Base-by-base conservation (phyloP, 2,329 filamentous ascomycete species). In the Coniochaeta sp. region DNA sequence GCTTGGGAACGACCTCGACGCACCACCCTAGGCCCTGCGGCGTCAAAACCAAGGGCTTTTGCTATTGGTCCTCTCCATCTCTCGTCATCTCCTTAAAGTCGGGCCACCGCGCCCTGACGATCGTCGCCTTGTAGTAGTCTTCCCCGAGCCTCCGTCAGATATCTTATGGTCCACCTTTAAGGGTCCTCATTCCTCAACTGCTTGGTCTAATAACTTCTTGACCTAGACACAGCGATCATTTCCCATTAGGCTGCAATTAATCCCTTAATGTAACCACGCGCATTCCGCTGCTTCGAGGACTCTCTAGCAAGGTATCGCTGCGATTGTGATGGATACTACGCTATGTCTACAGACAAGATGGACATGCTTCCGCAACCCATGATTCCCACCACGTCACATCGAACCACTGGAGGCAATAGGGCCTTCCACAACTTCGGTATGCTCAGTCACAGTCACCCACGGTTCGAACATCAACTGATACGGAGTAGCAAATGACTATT, bases 391-490 rank as follows among this genome's bases (percentile, higher is more conserved):
- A 69, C 61, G 71, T 40, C 74, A 75, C 60, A 47, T 7, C 19
- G 24, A 26, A 87, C 84, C 1, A 76, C 78, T 59, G 86, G 86
- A 64, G 85, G 86, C 61, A 89, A 89, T 69, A 80, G 83, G 63
- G 87, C 87, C 50, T 90, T 89, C 71, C 85, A 89, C 75, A 90
- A 90, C 72, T 90, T 89, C 71, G 68, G 65, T 28, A 75, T 47
- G 43, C 16, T 26, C 22, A 26, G 1, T 26, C 12, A 24, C 6
- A 26, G 7, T 22, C 19, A 6, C 8, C 43, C 19, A 22, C 22
- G 8, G 8, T 47, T 17, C 22, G 19, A 16, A 12, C 22, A 22
- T 26, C 2, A 9, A 24, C 43, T 47, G 24, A 47, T 16, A 11
- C 19, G 43, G 12, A 22, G 43, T 17, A 47, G 43, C 43, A 47